Percentiles rank a stretch among this genome's conserved stretches.
These are phyloP conservation scores for Hygrophorus pudorinus DNA, from an alignment of 768 basidiomycete genomes.

Conservation along the genomic window DNA sequence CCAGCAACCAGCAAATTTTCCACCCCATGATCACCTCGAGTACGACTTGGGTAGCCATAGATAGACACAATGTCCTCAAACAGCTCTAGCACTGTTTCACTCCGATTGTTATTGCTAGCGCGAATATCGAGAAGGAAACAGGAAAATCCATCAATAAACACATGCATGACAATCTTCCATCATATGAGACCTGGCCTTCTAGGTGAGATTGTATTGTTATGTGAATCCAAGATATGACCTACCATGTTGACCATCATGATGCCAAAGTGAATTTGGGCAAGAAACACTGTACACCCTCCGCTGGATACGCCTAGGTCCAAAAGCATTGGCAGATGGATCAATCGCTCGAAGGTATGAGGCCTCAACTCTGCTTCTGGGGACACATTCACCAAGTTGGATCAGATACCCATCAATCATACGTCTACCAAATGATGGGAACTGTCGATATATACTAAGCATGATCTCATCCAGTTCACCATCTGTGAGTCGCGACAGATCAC, in stretches of 20 bases:
- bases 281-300: conserved; percentile 22
- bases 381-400: conserved; percentile 11
- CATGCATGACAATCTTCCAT: conserved; percentile 29
- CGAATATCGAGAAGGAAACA: conserved; percentile 24
- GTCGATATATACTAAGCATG: conserved; percentile 12
- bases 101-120: conserved; percentile 30
- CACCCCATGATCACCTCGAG: conserved; percentile 22
- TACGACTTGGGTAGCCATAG: conserved; percentile 23
- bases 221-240: conserved; percentile 13
- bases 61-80: conserved; percentile 16
- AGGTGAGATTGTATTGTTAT: conserved; percentile 11
- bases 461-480: conserved; percentile 16
- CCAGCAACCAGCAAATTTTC: conserved; percentile 24
- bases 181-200: conserved; percentile 26
- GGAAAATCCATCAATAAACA: conserved; percentile 32
- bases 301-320: conserved; percentile 17
- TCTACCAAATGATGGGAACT: conserved; percentile 17
- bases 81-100: conserved; percentile 26
- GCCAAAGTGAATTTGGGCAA: conserved; percentile 27
- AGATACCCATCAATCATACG: conserved; percentile 18
- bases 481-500: conserved; percentile 10
- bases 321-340: conserved; percentile 11
- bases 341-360: conserved; percentile 13
- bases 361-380: conserved; percentile 13
- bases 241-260: conserved; percentile 30